Base-by-base conservation (phyloP, 1,284 basidiomycete genomes). In the Ceratobasidium theobromae region DNA sequence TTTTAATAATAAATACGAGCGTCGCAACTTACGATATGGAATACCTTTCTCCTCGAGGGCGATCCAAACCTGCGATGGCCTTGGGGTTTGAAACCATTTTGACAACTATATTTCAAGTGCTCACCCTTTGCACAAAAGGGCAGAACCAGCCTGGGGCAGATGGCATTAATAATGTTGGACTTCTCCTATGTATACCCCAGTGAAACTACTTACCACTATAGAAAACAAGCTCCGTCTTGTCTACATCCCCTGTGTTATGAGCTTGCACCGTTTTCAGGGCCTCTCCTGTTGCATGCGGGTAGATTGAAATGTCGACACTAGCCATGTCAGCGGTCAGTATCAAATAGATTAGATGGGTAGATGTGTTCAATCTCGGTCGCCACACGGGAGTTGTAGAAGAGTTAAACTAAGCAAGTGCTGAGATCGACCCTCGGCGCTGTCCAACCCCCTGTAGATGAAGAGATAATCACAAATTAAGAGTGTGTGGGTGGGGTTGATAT, bases 21-120 rank as follows among this genome's bases (percentile, higher is more conserved):
- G 12, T 18, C 12, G 18, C n/a, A n/a, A 45, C 62, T 46, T 38
- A 65, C 62, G 23, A 54, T 65, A 65, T 25, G 62, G 52, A 12
- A 65, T 65, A 16, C 62, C 62, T 38, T 65, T 65, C 38, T 53
- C 51, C 30, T 65, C 62, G 27, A 65, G 51, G 18, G 62, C 62
- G 23, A 65, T 65, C 62, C 62, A 65, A 1, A 41, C 62, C 62
- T 65, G 33, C 45, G 43, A 6, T 9, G 18, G 16, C 16, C 14
- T 23, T 16, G 23, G 8, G 8, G 23, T 27, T 2, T 41, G 2
- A 14, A 16, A 12, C 1, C 12, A 16, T 6, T 21, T 23, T 21
- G 25, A 27, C 35, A 38, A 46, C 32, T 18, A 6, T 3, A 18
- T 38, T 1, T 14, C 6, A 23, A 16, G 2, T 4, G 16, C 62